Percentiles rank a stretch among this genome's conserved stretches.
Conservation (phyloP, 1,284 basidiomycete species). For the Polyporus tsugae region DNA sequence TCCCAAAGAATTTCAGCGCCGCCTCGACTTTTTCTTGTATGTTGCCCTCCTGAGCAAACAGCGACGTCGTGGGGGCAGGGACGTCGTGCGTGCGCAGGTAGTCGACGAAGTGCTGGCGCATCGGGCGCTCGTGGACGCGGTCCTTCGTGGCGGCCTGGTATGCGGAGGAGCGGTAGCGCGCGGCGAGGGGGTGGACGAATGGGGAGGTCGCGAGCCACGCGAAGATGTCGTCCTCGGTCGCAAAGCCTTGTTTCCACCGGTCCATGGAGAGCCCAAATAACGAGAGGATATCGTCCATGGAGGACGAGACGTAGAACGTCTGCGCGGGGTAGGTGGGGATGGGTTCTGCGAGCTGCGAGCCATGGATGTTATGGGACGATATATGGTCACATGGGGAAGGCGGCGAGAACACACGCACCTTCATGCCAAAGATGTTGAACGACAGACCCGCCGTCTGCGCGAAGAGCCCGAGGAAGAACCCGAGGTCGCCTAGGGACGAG, state of each 20-base stretch:
- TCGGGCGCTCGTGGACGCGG: slow-evolving; percentile 55
- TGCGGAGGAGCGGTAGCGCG: slow-evolving; percentile 34
- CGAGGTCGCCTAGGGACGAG: slow-evolving; percentile 72
- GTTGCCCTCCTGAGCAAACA: not conserved
- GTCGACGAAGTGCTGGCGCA: slow-evolving; percentile 66
- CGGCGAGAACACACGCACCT: slow-evolving; percentile 48
- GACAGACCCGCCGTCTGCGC: slow-evolving; percentile 58
- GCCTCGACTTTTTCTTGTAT: slow-evolving; percentile 45
- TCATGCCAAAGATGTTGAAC: slow-evolving; percentile 62
- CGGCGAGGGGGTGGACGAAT: slow-evolving; percentile 54
- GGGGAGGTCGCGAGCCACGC: slow-evolving; percentile 62
- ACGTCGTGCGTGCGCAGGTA: slow-evolving; percentile 41
- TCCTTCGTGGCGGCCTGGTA: slow-evolving; percentile 46
- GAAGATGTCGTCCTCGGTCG: slow-evolving; percentile 59
- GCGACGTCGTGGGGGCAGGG: slow-evolving; percentile 20
- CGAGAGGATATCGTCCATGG: slow-evolving; percentile 54
- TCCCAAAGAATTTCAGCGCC: slow-evolving; percentile 62
- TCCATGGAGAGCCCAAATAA: slow-evolving; percentile 67
- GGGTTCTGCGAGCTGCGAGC: slow-evolving; percentile 39
- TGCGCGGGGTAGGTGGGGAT: slow-evolving; percentile 38
- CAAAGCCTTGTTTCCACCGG: slow-evolving; percentile 60
- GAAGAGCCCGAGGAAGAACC: slow-evolving; percentile 69
- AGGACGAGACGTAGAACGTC: slow-evolving; percentile 44
- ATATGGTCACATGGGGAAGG: not conserved
- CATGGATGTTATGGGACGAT: slow-evolving; percentile 38